Conservation (phyloP, 352 stramenopile genomes). For the Aphanomyces stellatus region DNA sequence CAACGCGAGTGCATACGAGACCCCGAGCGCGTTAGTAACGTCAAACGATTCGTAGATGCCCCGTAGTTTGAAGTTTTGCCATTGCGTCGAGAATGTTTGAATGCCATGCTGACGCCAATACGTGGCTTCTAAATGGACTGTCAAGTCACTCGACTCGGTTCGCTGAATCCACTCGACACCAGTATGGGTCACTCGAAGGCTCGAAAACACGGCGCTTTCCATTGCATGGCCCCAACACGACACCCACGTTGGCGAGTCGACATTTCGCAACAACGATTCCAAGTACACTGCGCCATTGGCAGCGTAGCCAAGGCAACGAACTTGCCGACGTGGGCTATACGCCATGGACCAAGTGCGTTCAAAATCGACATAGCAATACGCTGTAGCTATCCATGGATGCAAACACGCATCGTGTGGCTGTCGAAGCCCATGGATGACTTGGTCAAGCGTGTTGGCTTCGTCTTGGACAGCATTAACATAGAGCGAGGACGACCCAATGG, state of each 20-base stretch:
- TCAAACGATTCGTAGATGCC: background rate
- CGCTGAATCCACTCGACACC: background rate
- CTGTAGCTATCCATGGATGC: conserved; percentile 3
- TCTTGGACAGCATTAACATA: background rate
- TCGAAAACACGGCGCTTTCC: background rate
- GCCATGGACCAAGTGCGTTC: background rate
- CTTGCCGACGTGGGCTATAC: background rate
- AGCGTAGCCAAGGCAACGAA: background rate
- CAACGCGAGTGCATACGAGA: background rate
- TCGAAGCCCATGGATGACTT: background rate
- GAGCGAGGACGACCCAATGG: background rate
- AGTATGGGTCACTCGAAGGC: background rate
- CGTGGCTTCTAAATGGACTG: background rate
- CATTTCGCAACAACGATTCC: conserved; percentile 1
- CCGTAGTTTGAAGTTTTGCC: conserved; percentile 14
- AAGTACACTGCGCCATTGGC: conserved; percentile 11
- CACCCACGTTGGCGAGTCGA: background rate
- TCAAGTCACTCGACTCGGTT: background rate
- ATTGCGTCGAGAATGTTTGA: background rate
- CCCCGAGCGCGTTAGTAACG: background rate
- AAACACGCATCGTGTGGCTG: background rate
- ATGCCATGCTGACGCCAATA: background rate
- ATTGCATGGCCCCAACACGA: background rate
- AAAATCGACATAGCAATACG: background rate
- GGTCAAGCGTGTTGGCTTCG: background rate